Conservation (phyloP, 306 rosid genomes). For the Prunus fruticosa region DNA sequence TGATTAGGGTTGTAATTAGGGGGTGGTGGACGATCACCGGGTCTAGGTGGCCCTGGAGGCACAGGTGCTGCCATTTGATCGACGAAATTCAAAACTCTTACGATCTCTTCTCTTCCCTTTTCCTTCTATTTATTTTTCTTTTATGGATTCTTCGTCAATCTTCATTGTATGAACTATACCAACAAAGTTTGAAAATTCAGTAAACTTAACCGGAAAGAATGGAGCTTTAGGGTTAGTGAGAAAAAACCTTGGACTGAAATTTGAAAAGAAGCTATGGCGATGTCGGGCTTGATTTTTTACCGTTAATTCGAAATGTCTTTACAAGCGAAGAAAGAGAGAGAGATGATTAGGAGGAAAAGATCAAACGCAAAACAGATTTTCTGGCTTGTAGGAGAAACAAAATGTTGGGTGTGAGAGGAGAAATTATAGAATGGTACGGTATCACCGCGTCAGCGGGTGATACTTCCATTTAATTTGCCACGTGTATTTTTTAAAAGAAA, state of each 20-base stretch:
- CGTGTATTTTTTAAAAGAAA: too few species aligned
- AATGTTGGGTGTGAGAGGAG: too few species aligned
- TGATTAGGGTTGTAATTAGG: constrained; percentile 42
- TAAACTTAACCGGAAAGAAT: background rate
- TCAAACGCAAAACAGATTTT: too few species aligned
- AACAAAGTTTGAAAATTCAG: background rate
- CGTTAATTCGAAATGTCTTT: background rate
- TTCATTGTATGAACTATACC: background rate
- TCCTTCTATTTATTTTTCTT: background rate
- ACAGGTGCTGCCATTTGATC: constrained; percentile 70
- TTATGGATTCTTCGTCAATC: background rate
- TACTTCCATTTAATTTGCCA: too few species aligned
- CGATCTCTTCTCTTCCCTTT: constrained; percentile 4
- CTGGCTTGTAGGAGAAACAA: too few species aligned
- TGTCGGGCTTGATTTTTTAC: background rate
- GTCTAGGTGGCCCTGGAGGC: constrained; percentile 92
- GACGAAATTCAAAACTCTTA: constrained; percentile 21
- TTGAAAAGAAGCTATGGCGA: background rate
- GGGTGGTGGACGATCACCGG: constrained; percentile 41
- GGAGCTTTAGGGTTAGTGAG: background rate
- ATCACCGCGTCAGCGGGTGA: too few species aligned
- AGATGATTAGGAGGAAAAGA: background rate
- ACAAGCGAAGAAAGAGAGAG: background rate
- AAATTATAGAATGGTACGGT: too few species aligned
- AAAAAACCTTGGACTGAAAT: background rate